Evolutionary conservation across 2,329 filamentous ascomycete genomes (phyloP), one percentile per base, ranked within the genome.

Genomic region (Acarospora socialis): DNA sequence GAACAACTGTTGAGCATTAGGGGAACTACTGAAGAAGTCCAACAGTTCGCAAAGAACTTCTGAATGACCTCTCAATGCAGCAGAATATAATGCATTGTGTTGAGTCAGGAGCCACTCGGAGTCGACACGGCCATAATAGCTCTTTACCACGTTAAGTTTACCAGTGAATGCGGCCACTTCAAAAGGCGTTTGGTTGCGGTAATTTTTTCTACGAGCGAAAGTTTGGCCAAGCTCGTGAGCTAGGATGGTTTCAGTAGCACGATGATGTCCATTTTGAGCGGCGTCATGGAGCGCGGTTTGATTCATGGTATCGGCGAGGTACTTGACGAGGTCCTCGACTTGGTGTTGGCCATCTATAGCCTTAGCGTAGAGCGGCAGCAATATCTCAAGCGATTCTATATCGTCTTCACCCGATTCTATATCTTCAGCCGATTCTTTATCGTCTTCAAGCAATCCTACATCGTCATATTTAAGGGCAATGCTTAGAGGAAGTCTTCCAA

Each of bases 401-500:
- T n/a, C n/a, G n/a, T n/a, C n/a, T n/a, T n/a, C n/a, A n/a, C n/a
- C n/a, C n/a, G n/a, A n/a, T n/a, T n/a, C n/a, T n/a, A n/a, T n/a
- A n/a, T n/a, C n/a, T n/a, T n/a, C n/a, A n/a, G n/a, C n/a, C n/a
- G n/a, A n/a, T n/a, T n/a, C n/a, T n/a, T n/a, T n/a, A n/a, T n/a
- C n/a, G n/a, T n/a, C n/a, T n/a, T n/a, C n/a, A n/a, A n/a, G n/a
- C n/a, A n/a, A n/a, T n/a, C n/a, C n/a, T n/a, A n/a, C n/a, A 9
- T 30, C 28, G 20, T 30, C 28, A 20, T 12, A 30, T 10, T 30
- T 18, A 14, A 18, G 13, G 23, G 28, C 28, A 30, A 22, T 22
- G 14, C 23, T 30, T 18, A 30, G 14, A 21, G 28, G 13, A 30
- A 30, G 28, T 14, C 28, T 30, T 14, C 28, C 28, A 20, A 30